These are phyloP conservation scores for Populus ilicifolia DNA, from an alignment of 345 rosid genomes.

Conservation along the genomic window DNA sequence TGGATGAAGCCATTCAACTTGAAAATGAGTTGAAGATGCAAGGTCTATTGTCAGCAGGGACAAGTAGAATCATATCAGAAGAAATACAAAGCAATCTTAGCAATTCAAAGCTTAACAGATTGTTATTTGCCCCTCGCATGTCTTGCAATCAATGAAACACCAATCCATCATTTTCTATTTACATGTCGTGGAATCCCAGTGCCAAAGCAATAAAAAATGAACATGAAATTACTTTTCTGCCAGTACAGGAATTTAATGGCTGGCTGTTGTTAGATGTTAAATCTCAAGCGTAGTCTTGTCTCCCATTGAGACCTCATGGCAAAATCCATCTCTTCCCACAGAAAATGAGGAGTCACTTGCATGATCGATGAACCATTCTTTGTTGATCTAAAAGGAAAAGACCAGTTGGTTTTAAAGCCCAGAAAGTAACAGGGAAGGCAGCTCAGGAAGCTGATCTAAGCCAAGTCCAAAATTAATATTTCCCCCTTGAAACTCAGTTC, in stretches of 20 bases:
- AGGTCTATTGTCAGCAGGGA: slow-evolving; percentile 14
- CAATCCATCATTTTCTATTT: not conserved
- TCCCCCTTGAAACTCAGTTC: no score
- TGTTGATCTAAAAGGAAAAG: no score
- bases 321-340: no score
- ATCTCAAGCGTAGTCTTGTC: no score
- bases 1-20: slow-evolving; percentile 27
- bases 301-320: no score
- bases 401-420: no score
- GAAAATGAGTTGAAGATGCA: slow-evolving; percentile 21
- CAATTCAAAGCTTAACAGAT: slow-evolving; percentile 24
- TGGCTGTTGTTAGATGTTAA: no score
- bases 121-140: slow-evolving; percentile 20
- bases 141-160: slow-evolving; percentile 14
- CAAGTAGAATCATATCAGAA: not conserved
- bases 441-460: not conserved
- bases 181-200: not conserved
- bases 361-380: no score
- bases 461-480: not conserved
- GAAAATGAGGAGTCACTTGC: no score
- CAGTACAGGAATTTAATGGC: no score
- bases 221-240: no score
- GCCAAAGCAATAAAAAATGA: no score
- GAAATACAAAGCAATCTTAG: slow-evolving; percentile 21
- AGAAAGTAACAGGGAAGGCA: not conserved